Evolutionary conservation across 768 basidiomycete species (phyloP), one percentile per base, ranked within the genome.

Genomic region (Boletus pseudo-olivaceus): DNA sequence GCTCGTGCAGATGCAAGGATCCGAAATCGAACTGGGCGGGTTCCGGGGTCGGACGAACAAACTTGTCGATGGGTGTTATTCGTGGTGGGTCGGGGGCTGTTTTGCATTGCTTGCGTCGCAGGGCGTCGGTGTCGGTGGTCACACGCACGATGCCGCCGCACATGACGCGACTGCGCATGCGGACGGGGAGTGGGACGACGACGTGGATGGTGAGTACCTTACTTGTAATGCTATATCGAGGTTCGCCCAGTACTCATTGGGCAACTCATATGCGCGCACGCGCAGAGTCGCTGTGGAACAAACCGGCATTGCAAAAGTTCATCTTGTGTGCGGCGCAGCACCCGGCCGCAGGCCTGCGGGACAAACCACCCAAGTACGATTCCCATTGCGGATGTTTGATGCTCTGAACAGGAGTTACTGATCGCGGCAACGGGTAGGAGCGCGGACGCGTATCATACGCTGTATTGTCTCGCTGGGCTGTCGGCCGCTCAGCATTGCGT

Each of bases 21-120:
- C 73, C 2, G 85, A 85, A 40, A 78, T 81, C 11, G 96, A 98
- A 65, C 76, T 93, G 9, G 96, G 94, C 4, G 97, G 97, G 2
- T 98, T 99, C 73, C 81, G 79, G 51, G 97, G 97, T 0, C 77
- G 97, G 49, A 92, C 93, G 59, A 99, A 98, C 69, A 99, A 99
- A 70, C 80, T 99, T n/a, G 96, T 99, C 0, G 97, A 99, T 63
- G 97, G 96, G 5, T 99, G 97, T 71, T 99, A 99, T 71, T 87
- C 89, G n/a, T 99, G 97, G 97, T 99, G 96, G 97, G 90, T 93
- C 23, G 97, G 92, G 2, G 95, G 95, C 0, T 80, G 88, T 15
- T 91, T 97, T 66, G 78, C 81, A 0, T 73, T 98, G 8, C 72
- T 97, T 0, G 90, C 90, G 53, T 83, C 81, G 27, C 62, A 84